phyloP scores from a whole-genome alignment of 345 rosid genomes.

The Rhizophora apiculata region DNA sequence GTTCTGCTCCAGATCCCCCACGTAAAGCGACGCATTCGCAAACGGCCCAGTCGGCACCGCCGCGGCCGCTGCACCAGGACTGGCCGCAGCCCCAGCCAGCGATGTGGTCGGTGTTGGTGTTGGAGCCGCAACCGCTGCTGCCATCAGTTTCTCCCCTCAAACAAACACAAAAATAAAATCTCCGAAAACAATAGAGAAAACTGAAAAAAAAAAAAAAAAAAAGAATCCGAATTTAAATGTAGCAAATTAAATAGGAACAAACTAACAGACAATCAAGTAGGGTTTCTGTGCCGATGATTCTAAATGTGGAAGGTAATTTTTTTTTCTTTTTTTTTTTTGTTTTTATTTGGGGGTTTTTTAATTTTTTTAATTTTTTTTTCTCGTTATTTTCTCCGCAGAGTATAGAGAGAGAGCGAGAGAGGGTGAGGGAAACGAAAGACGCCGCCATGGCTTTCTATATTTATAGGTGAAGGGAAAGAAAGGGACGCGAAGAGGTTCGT shows the following conservation, averaged over 20 bases:
- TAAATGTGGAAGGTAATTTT: constrained; percentile 10
- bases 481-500: constrained; percentile 14
- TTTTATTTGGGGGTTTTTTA: neutral
- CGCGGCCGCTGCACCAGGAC: neutral
- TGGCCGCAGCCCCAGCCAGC: constrained; percentile 3
- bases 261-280: neutral
- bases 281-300: neutral
- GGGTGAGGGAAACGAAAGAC: neutral
- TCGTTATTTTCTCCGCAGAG: neutral
- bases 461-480: constrained; percentile 12
- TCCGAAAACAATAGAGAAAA: neutral
- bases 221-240: no score
- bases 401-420: constrained; percentile 11
- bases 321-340: constrained; percentile 2
- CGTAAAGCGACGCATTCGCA: constrained; percentile 51
- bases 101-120: neutral
- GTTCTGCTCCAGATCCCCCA: constrained; percentile 58
- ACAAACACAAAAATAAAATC: constrained; percentile 7
- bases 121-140: constrained; percentile 21
- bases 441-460: neutral
- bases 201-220: no score
- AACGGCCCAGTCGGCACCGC: constrained; percentile 14
- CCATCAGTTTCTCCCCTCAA: constrained; percentile 26
- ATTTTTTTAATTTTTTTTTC: neutral
- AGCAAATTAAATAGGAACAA: no score